Percentiles rank a stretch among this genome's conserved stretches.
These are phyloP conservation scores for Citrullus colocynthis DNA, from an alignment of 306 rosid species.

Conservation along the genomic window DNA sequence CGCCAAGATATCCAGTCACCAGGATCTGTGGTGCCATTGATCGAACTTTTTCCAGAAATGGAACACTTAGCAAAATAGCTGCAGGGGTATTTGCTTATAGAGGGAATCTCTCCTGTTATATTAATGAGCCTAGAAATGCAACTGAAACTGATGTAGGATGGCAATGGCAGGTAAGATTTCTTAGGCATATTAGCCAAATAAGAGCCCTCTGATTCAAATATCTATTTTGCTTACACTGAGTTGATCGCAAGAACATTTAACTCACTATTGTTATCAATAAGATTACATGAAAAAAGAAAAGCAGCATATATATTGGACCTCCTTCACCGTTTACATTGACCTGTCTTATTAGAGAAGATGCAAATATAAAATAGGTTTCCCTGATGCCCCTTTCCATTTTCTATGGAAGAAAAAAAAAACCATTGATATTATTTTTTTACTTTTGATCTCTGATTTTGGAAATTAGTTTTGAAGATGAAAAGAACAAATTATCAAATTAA, in stretches of 20 bases:
- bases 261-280: not conserved
- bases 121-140: slow-evolving; percentile 12
- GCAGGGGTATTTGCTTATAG: slow-evolving; percentile 34
- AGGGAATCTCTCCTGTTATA: slow-evolving; percentile 33
- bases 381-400: not conserved
- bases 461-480: not conserved
- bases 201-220: not conserved
- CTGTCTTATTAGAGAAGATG: not conserved
- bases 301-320: not conserved
- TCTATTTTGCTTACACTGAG: not conserved
- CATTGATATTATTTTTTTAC: too few relatives aligned
- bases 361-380: not conserved
- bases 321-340: not conserved
- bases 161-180: slow-evolving; percentile 66
- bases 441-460: not conserved
- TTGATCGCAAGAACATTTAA: not conserved
- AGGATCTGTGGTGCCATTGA: slow-evolving; percentile 50
- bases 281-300: not conserved
- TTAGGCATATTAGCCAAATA: not conserved
- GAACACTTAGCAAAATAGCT: slow-evolving; percentile 31
- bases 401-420: too few relatives aligned
- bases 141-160: slow-evolving; percentile 26
- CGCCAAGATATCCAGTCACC: slow-evolving; percentile 43
- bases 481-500: not conserved
- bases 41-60: slow-evolving; percentile 18